A percentile compares a stretch with the other conserved stretches of the same genome.
phyloP scores from a whole-genome alignment of 2,329 filamentous ascomycete species.

The Orbilia ellipsospora region DNA sequence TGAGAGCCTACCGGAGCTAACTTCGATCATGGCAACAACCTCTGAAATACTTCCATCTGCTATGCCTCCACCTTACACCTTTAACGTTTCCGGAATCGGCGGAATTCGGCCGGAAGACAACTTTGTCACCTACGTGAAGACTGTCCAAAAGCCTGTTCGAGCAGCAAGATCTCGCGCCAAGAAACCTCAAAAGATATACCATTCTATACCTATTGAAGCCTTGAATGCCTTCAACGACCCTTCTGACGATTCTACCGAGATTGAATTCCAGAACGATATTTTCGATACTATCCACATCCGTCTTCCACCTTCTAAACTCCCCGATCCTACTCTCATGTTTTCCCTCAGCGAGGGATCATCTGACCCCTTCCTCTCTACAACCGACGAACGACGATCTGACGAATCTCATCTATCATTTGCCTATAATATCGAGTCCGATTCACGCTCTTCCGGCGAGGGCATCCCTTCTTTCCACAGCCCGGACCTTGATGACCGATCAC shows the following conservation, averaged over 20 bases:
- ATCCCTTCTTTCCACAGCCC: slow-evolving; percentile 49
- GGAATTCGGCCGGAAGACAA: slow-evolving; percentile 74
- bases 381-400: slow-evolving; percentile 45
- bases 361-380: slow-evolving; percentile 30
- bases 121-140: slow-evolving; percentile 69
- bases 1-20: slow-evolving; percentile 59
- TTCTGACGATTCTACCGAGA: slow-evolving; percentile 38
- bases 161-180: slow-evolving; percentile 19
- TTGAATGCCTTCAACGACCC: slow-evolving; percentile 39
- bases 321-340: slow-evolving; percentile 33
- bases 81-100: slow-evolving; percentile 71
- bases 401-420: slow-evolving; percentile 50
- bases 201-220: slow-evolving; percentile 36
- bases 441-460: slow-evolving; percentile 45
- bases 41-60: slow-evolving; percentile 28
- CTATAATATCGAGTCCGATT: slow-evolving; percentile 48
- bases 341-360: slow-evolving; percentile 39
- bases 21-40: slow-evolving; percentile 27
- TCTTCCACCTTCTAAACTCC: slow-evolving; percentile 42
- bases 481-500: slow-evolving; percentile 34
- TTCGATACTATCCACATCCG: slow-evolving; percentile 12
- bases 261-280: slow-evolving; percentile 21
- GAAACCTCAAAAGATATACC: slow-evolving; percentile 7
- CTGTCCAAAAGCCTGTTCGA: slow-evolving; percentile 56
- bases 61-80: slow-evolving; percentile 59